Percentiles rank a stretch among this genome's conserved stretches.
phyloP scores from a whole-genome alignment of 1,139 yeast genomes.

The Hemisphaericaspora xylofermentans region DNA sequence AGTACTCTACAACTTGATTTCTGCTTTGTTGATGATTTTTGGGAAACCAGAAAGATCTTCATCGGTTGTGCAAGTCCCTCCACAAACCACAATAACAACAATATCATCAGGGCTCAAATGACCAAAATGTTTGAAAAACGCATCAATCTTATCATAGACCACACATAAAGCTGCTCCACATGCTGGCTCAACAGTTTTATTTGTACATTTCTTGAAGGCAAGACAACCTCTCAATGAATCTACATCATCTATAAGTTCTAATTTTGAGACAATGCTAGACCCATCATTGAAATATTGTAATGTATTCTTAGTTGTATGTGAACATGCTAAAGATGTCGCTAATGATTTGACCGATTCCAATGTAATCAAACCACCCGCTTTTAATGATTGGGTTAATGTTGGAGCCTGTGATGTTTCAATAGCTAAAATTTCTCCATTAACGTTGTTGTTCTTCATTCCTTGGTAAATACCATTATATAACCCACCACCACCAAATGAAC shows the following conservation, averaged over 20 bases:
- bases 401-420: constrained; percentile 66
- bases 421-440: constrained; percentile 48
- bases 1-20: constrained; percentile 13
- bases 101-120: constrained; percentile 45
- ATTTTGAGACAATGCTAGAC: constrained; percentile 28
- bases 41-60: constrained; percentile 16
- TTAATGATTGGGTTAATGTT: constrained; percentile 49
- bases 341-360: constrained; percentile 50
- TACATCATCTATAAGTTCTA: constrained; percentile 51
- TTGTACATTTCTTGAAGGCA: constrained; percentile 47
- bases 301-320: constrained; percentile 49
- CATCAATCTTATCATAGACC: constrained; percentile 38
- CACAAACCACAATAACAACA: constrained; percentile 61
- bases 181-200: constrained; percentile 65
- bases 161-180: constrained; percentile 70
- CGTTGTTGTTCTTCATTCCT: constrained; percentile 47
- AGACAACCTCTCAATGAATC: constrained; percentile 56
- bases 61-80: constrained; percentile 51
- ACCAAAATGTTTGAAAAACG: constrained; percentile 31
- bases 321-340: constrained; percentile 63
- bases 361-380: constrained; percentile 42
- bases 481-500: constrained; percentile 80
- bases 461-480: constrained; percentile 60
- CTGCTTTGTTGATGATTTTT: constrained; percentile 13
- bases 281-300: constrained; percentile 40